Evolutionary conservation across 164 flowering plant genomes (phyloP).

Genomic region (Platanus orientalis): DNA sequence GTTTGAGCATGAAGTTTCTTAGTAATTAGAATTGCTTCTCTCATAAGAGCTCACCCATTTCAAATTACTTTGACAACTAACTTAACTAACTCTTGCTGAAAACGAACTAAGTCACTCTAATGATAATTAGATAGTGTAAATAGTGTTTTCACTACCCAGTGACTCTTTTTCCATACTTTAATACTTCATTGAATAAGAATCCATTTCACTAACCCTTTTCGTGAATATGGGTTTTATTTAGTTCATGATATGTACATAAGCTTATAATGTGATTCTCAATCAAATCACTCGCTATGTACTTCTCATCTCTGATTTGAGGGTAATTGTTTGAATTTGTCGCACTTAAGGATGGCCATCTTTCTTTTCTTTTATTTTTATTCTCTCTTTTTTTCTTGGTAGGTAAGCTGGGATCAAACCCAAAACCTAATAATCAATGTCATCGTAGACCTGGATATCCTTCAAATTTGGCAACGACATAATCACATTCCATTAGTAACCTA

Average conservation of each 20-base stretch:
- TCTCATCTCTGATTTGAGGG: neutral
- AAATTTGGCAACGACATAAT: slow-evolving; percentile 20
- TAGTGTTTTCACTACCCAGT: no score
- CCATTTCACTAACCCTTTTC: no score
- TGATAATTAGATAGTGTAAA: neutral
- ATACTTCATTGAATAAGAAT: no score
- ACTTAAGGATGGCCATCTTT: neutral
- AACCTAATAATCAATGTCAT: neutral
- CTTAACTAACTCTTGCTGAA: no score
- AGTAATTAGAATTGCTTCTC: no score
- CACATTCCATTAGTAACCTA: slow-evolving; percentile 16
- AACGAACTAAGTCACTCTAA: no score
- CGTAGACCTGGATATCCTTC: neutral
- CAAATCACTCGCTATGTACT: neutral
- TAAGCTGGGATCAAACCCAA: neutral
- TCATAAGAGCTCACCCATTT: no score
- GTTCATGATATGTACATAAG: neutral
- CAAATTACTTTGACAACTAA: no score
- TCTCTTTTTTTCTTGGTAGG: neutral
- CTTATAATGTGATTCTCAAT: neutral
- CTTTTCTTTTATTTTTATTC: slow-evolving; percentile 3
- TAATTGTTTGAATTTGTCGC: neutral
- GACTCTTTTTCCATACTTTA: no score
- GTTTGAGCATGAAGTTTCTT: no score
- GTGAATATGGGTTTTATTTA: no score